phyloP scores from a whole-genome alignment of 192 early-diverging fungal genomes.

The Gonapodya sp. region DNA sequence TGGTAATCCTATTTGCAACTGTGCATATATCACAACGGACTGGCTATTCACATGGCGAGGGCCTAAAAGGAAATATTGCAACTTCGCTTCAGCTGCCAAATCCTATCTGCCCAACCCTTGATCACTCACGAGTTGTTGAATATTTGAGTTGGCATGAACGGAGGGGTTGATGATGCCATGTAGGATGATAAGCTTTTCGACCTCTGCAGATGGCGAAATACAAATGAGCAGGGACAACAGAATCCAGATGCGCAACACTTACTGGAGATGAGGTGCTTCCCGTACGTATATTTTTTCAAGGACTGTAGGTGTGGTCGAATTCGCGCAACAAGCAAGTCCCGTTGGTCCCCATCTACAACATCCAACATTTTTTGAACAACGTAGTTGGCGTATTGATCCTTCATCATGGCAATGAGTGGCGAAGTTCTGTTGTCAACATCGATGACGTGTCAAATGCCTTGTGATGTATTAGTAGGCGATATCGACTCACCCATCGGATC shows the following conservation, averaged over 20 bases:
- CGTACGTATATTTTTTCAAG: constrained; percentile 96
- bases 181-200: not conserved
- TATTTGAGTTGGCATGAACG: not conserved
- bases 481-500: constrained; percentile 62
- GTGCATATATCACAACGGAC: constrained; percentile 4
- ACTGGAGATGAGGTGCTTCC: constrained; percentile 85
- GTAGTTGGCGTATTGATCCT: constrained; percentile 99
- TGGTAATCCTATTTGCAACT: not conserved
- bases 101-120: too few species aligned
- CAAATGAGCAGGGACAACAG: not conserved
- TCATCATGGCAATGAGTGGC: constrained; percentile 93
- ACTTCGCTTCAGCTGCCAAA: too few species aligned
- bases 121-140: not conserved
- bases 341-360: constrained; percentile 86
- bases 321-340: constrained; percentile 74
- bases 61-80: not conserved
- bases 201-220: not conserved
- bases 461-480: constrained; percentile 13
- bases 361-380: constrained; percentile 99
- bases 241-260: not conserved
- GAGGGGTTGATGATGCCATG: not conserved
- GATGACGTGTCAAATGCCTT: too few species aligned
- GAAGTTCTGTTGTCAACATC: constrained; percentile 53
- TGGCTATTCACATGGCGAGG: not conserved
- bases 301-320: constrained; percentile 87